These are phyloP conservation scores for Raffaelea arxii DNA, from an alignment of 2,329 filamentous ascomycete species.

Conservation along the genomic window DNA sequence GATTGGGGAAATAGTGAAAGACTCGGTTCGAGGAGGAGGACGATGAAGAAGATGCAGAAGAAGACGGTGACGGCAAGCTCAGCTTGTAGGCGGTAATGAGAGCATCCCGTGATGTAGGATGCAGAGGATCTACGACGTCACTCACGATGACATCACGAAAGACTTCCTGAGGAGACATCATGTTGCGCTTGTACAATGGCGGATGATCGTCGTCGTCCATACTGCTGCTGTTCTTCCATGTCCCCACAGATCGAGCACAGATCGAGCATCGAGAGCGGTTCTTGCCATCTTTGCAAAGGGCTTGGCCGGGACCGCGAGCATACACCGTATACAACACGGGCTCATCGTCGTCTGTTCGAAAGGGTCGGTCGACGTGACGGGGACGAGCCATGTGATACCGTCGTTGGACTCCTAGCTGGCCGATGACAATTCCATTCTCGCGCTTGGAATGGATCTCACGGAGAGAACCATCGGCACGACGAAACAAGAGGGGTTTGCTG, in stretches of 20 bases:
- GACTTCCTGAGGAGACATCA: conserved; percentile 9
- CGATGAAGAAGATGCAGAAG: neutral
- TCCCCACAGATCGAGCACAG: neutral
- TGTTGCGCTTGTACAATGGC: neutral
- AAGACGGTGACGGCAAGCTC: neutral
- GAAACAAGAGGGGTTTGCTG: conserved; percentile 1
- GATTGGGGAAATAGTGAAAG: conserved; percentile 5
- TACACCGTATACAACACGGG: conserved; percentile 3
- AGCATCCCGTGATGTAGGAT: conserved; percentile 6
- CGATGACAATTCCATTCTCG: neutral
- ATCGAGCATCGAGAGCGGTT: conserved; percentile 4
- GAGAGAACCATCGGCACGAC: conserved; percentile 8
- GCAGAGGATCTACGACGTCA: conserved; percentile 8
- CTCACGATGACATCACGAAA: conserved; percentile 12
- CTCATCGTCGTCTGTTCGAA: conserved; percentile 9
- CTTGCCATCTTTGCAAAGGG: conserved; percentile 2
- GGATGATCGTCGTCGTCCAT: no score
- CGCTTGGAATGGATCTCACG: conserved; percentile 2
- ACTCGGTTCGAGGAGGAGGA: neutral
- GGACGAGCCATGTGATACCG: conserved; percentile 3
- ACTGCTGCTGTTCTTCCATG: neutral
- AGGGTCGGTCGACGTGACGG: conserved; percentile 7
- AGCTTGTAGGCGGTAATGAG: conserved; percentile 5
- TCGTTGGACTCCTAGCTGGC: neutral
- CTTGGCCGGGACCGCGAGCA: conserved; percentile 1